phyloP scores from a whole-genome alignment of 495 filamentous ascomycete species.

The Aspergillus cristatus region DNA sequence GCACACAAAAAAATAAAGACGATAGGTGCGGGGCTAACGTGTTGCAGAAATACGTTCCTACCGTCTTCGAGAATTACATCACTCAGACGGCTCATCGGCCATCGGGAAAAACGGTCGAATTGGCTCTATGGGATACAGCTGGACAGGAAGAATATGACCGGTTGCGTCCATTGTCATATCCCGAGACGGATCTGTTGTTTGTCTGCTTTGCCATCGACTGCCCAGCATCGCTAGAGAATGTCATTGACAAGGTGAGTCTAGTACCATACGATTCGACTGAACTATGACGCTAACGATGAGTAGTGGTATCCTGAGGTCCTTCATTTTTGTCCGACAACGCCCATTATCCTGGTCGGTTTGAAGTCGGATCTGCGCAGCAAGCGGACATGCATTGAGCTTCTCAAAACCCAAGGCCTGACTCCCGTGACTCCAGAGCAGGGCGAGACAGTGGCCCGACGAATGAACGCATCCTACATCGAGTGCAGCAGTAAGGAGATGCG shows the following conservation, averaged over 20 bases:
- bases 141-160: slow-evolving; percentile 99
- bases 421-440: slow-evolving; percentile 91
- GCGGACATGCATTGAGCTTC: slow-evolving; percentile 91
- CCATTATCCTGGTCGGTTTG: slow-evolving; percentile 86
- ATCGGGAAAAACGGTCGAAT: slow-evolving; percentile 86
- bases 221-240: slow-evolving; percentile 94
- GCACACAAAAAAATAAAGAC: too few relatives aligned
- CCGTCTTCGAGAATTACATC: slow-evolving; percentile 99
- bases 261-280: background rate
- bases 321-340: slow-evolving; percentile 96
- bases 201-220: slow-evolving; percentile 99
- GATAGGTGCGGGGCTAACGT: slow-evolving; percentile 3
- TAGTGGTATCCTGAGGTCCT: slow-evolving; percentile 99
- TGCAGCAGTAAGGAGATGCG: slow-evolving; percentile 96
- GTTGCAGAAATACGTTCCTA: slow-evolving; percentile 94
- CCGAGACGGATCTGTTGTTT: slow-evolving; percentile 93
- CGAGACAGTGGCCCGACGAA: slow-evolving; percentile 72
- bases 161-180: slow-evolving; percentile 89
- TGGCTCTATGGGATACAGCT: slow-evolving; percentile 97
- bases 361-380: slow-evolving; percentile 95
- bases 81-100: slow-evolving; percentile 81
- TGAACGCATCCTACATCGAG: slow-evolving; percentile 93
- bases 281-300: slow-evolving; percentile 10
- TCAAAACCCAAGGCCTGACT: slow-evolving; percentile 94
- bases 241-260: slow-evolving; percentile 90